Base-by-base conservation (phyloP, 2,329 filamentous ascomycete species). In the Fusarium luffae region DNA sequence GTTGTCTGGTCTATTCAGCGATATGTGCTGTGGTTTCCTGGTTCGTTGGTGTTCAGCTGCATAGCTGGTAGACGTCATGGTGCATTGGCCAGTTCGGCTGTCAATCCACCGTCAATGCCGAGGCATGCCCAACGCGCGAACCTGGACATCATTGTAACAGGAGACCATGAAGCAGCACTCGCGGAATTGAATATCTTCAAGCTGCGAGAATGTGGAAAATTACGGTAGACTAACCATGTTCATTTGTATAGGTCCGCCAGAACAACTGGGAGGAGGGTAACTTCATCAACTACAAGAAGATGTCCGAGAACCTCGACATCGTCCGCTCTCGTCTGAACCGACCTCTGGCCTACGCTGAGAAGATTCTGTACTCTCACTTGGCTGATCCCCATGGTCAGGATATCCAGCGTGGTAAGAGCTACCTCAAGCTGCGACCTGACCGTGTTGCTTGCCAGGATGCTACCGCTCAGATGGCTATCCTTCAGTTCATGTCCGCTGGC, bases 251-350 rank as follows among this genome's bases (percentile, higher is more conserved):
- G 87, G 87, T 99, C 82, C 92, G 92, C 83, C 97, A 98, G 89
- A 97, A 95, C 88, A 98, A 93, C 85, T 93, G 90, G 88, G 96
- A 99, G 85, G 92, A 94, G 83, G 89, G 88, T 83, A 96, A 97
- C 88, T 98, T 93, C 88, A 97, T 98, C 88, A 97, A 98, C 89
- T 99, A 99, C 83, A 94, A 93, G 89, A 98, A 98, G 89, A 98
- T 98, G 94, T 94, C 92, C 77, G 94, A 98, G 86, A 98, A 97
- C 88, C 89, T 99, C 66, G 86, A 90, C 77, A 90, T 99, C 82
- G 96, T 99, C 75, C 93, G 96, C 79, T 82, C 86, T 77, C 91
- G 96, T 78, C 89, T 99, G 74, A 97, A 97, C 86, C 91, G 93
- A 76, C 96, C 96, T 75, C 89, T 99, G 77, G 96, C 94, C 76